Evolutionary conservation across 208 protist genomes (phyloP), one percentile per base, ranked within the genome.

Genomic region (Leishmania gerbilli): DNA sequence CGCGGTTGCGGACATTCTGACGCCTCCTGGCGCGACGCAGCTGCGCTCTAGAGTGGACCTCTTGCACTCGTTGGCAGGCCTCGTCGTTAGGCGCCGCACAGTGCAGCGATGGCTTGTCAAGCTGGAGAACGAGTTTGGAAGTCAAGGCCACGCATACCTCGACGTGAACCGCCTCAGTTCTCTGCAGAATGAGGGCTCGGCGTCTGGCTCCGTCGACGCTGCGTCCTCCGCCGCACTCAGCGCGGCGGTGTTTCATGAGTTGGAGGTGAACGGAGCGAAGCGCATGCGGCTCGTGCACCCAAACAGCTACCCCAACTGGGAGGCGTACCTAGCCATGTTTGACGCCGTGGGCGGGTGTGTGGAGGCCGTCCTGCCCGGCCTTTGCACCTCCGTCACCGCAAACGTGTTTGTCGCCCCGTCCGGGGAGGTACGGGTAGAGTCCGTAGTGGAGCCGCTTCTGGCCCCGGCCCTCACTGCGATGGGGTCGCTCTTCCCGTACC

Each of bases 31-130:
- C 6, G 88, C 84, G 4, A 62, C 86, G 45, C 90, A 93, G 42
- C 79, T 98, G 37, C 84, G 84, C n/a, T 88, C 85, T 11, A 84
- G 87, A 40, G 77, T 45, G 0, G 93, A 97, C 47, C 80, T 98
- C 2, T 45, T 98, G 24, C 78, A 84, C 19, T 86, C 92, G 4
- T 81, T 98, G 37, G 88, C 92, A 1, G 80, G 72, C 3, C 88
- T 98, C 47, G 93, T 98, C 74, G 49, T 93, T 7, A 79, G 93
- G 62, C 89, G 97, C 82, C 91, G 90, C 21, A 87, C 94, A 8
- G 80, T 95, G 37, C 76, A 85, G 15, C 91, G 95, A 0, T 98
- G 96, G 95, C 71, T 98, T 3, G 86, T 98, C 31, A 98, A 98
- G 83, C 79, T 98, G 24, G 95, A 98, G 34, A 97, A 93, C n/a